Evolutionary conservation across 371 early-diverging fungal genomes (phyloP), one percentile per base, ranked within the genome.

Genomic region (Lichtheimia ornata): DNA sequence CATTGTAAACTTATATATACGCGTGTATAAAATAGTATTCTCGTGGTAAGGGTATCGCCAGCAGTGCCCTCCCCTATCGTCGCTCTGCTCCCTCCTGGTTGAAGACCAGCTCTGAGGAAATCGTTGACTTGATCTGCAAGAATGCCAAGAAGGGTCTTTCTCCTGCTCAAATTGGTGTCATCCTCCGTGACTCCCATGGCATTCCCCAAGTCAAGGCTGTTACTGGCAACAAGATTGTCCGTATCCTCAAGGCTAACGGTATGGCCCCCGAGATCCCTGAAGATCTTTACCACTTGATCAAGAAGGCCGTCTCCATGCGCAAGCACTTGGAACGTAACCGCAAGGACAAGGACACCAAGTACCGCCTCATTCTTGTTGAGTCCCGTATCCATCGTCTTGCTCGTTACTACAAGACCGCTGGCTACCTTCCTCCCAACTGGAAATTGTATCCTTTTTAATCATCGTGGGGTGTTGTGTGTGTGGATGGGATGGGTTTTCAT

Each of bases 301-400:
- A 98, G 91, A 99, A 98, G 93, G 98, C 99, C 56, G 97, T 98
- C 74, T 85, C 95, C 71, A 94, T 99, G 84, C 96, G 97, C 84
- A 98, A 97, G 90, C 99, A 99, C 85, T 77, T 99, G 75, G 98
- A 99, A 88, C 93, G 93, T 72, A 93, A 97, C 94, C 94, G 97
- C 86, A 99, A 99, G 90, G 99, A 99, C 85, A 88, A 86, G 73
- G 98, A 97, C 84, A 88, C 97, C 84, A 99, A 99, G 93, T 99
- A 97, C 92, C 96, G 99, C 74, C 90, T 99, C 68, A 98, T 97
- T 91, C 87, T 99, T 57, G 91, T 97, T 69, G 99, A 99, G 84
- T 97, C 99, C 67, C 92, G 99, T 88, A 93, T 99, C 79, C 97
- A 96, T 89, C 95, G 99, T 89, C 92, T 99, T 69, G 92, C 96